These are phyloP conservation scores for Scedosporium dehoogii DNA, from an alignment of 2,329 filamentous ascomycete species.

Conservation along the genomic window DNA sequence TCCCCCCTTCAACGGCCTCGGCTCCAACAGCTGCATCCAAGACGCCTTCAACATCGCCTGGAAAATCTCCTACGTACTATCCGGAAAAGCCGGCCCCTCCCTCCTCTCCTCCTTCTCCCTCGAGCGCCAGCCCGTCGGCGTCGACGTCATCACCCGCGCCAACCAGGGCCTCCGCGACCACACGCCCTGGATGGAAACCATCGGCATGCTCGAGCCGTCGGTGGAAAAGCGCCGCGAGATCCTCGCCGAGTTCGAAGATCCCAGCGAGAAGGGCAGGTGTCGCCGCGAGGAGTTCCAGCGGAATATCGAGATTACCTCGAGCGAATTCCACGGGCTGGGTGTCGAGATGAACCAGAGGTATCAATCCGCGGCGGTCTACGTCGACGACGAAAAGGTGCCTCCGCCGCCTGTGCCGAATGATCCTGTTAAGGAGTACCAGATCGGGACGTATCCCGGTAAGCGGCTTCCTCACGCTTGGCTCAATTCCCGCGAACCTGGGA, in stretches of 20 bases:
- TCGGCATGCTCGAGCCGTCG: conserved; percentile 30
- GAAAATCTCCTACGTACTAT: conserved; percentile 39
- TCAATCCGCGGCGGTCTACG: conserved; percentile 31
- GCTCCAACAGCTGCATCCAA: conserved; percentile 49
- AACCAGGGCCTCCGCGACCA: conserved; percentile 49
- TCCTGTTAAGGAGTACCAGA: conserved; percentile 29
- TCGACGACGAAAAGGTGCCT: conserved; percentile 26
- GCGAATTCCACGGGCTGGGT: conserved; percentile 46
- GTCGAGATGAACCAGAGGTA: conserved; percentile 52
- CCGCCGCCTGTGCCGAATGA: conserved; percentile 21
- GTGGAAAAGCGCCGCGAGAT: conserved; percentile 26
- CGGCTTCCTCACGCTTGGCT: conserved; percentile 56
- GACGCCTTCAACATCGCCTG: conserved; percentile 47
- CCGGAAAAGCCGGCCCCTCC: conserved; percentile 18
- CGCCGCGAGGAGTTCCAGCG: conserved; percentile 28
- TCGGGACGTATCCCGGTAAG: conserved; percentile 47
- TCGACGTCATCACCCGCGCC: conserved; percentile 38
- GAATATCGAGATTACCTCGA: conserved; percentile 30
- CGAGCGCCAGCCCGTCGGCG: conserved; percentile 40
- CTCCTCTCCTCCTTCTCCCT: conserved; percentile 32
- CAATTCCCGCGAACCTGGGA: conserved; percentile 33
- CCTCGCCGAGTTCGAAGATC: conserved; percentile 30
- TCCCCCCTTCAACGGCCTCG: conserved; percentile 46
- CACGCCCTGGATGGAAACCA: conserved; percentile 29
- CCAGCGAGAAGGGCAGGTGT: conserved; percentile 24